These are phyloP conservation scores for Cutaneotrichosporon spelunceum DNA, from an alignment of 1,284 basidiomycete species.

Conservation along the genomic window DNA sequence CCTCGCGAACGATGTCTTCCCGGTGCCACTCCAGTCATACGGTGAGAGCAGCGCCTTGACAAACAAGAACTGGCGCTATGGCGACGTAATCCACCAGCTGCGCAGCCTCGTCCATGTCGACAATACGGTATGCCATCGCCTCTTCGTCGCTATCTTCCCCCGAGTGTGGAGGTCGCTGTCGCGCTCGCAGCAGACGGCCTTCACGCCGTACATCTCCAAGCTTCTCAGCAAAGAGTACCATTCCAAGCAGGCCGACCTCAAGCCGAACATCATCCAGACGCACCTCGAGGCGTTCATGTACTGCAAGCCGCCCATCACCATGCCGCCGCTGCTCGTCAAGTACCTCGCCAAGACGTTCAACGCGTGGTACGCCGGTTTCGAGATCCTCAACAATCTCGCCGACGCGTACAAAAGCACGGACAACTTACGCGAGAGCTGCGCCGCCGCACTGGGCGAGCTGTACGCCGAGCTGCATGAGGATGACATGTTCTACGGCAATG, in stretches of 20 bases:
- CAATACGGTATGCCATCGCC: slow-evolving; percentile 69
- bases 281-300: slow-evolving; percentile 78
- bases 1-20: slow-evolving; percentile 55
- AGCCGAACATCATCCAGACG: slow-evolving; percentile 94
- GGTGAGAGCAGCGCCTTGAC: slow-evolving; percentile 30
- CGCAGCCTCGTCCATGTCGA: slow-evolving; percentile 83
- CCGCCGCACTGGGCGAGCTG: slow-evolving; percentile 88
- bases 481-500: slow-evolving; percentile 96
- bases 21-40: slow-evolving; percentile 21
- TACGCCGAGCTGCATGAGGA: slow-evolving; percentile 96
- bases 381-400: slow-evolving; percentile 74
- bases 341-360: slow-evolving; percentile 95
- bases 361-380: slow-evolving; percentile 88
- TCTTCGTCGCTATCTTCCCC: slow-evolving; percentile 88
- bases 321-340: slow-evolving; percentile 93
- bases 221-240: slow-evolving; percentile 93
- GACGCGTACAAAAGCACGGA: slow-evolving; percentile 79
- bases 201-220: slow-evolving; percentile 85
- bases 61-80: slow-evolving; percentile 45
- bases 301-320: slow-evolving; percentile 78
- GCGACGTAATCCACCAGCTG: slow-evolving; percentile 68
- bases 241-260: slow-evolving; percentile 77
- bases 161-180: slow-evolving; percentile 84
- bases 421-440: slow-evolving; percentile 75
- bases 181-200: slow-evolving; percentile 80